phyloP scores from a whole-genome alignment of 495 filamentous ascomycete genomes.

The Neurospora sp. region DNA sequence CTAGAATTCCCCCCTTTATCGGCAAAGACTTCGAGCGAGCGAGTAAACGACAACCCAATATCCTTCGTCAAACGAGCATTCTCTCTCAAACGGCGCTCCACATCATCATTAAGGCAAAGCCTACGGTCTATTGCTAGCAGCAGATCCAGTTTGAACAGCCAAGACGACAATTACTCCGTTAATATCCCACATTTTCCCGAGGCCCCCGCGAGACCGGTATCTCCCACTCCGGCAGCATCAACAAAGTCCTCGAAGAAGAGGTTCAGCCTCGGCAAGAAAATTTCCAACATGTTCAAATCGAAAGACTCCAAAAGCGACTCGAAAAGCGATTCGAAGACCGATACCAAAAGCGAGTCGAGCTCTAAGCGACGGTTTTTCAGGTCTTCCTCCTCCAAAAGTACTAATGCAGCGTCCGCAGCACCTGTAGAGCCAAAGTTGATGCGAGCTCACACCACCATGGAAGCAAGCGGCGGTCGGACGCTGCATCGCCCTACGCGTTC shows the following conservation, averaged over 20 bases:
- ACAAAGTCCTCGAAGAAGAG: not conserved
- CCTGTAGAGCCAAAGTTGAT: not conserved
- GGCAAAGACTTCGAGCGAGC: not conserved
- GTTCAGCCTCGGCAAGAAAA: not conserved
- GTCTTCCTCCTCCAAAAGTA: not conserved
- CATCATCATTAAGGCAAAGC: constrained; percentile 3
- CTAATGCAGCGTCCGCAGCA: not conserved
- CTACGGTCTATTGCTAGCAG: not conserved
- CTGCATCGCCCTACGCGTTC: not conserved
- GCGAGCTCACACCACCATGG: not conserved
- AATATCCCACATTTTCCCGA: constrained; percentile 11
- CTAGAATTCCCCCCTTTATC: not conserved
- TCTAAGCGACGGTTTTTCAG: not conserved
- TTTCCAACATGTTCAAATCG: not conserved
- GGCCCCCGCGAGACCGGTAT: constrained; percentile 5
- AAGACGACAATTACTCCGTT: not conserved
- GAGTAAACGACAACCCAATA: constrained; percentile 5
- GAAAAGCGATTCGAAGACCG: not conserved
- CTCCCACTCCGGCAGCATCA: not conserved
- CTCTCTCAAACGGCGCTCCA: constrained; percentile 9
- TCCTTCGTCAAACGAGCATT: constrained; percentile 8
- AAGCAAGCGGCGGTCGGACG: not conserved
- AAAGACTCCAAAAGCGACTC: not conserved
- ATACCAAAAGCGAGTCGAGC: not conserved
- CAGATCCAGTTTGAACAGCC: not conserved